These are phyloP conservation scores for Leptodontidium sp. DNA, from an alignment of 2,329 filamentous ascomycete species.

Conservation along the genomic window DNA sequence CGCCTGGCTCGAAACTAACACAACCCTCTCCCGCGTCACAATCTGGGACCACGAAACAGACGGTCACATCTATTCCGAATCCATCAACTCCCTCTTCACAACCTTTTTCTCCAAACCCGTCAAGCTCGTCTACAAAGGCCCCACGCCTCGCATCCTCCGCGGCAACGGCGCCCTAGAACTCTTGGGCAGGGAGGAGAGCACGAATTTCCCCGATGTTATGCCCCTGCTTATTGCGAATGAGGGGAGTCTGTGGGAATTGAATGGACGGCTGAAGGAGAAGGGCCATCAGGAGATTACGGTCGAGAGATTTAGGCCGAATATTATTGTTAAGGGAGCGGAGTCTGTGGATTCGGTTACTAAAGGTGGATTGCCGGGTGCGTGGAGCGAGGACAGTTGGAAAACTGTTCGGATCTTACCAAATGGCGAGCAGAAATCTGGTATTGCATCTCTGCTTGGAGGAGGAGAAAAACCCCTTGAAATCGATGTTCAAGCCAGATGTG, in stretches of 20 bases:
- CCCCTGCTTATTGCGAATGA: constrained; percentile 63
- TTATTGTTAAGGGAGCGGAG: constrained; percentile 60
- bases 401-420: constrained; percentile 54
- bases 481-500: constrained; percentile 69
- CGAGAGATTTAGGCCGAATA: constrained; percentile 70
- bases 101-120: constrained; percentile 64
- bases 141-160: constrained; percentile 59
- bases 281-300: constrained; percentile 60
- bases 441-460: constrained; percentile 14
- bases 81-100: constrained; percentile 61
- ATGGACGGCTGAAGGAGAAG: constrained; percentile 55
- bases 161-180: constrained; percentile 62
- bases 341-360: constrained; percentile 40
- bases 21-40: constrained; percentile 56
- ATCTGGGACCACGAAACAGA: constrained; percentile 69
- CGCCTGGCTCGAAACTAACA: constrained; percentile 63
- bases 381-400: constrained; percentile 72
- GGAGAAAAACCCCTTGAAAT: constrained; percentile 50
- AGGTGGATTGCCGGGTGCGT: constrained; percentile 49
- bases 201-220: constrained; percentile 68
- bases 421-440: neutral
- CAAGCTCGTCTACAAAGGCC: constrained; percentile 68
- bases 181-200: constrained; percentile 61
- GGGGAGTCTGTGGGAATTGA: constrained; percentile 65
- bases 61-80: constrained; percentile 59